Percentiles rank a stretch among this genome's conserved stretches.
Evolutionary conservation across 768 basidiomycete genomes (phyloP).

Genomic region (Cystofilobasidium bisporidii): DNA sequence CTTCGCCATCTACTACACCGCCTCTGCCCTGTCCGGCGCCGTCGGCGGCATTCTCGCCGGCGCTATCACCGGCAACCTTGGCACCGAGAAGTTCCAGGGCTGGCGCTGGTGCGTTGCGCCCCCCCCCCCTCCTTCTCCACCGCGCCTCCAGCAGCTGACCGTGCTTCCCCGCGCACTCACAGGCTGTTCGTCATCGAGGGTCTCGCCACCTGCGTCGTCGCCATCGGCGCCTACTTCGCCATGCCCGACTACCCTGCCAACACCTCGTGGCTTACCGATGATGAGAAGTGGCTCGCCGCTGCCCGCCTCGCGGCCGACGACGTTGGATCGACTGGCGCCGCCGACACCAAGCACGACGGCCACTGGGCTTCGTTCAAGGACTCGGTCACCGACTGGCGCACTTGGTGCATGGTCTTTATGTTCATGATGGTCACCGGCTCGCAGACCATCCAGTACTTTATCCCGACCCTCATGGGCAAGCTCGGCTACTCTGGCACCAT

Average conservation of each 20-base stretch:
- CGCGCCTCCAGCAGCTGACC: background rate
- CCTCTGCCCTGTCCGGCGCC: conserved; percentile 34
- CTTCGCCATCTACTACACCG: conserved; percentile 29
- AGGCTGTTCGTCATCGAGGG: conserved; percentile 40
- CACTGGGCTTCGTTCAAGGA: conserved; percentile 1
- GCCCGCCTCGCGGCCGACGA: conserved; percentile 6
- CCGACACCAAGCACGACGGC: conserved; percentile 10
- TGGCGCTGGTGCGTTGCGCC: conserved; percentile 35
- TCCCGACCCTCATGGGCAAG: conserved; percentile 33
- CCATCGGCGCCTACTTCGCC: conserved; percentile 34
- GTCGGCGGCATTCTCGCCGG: conserved; percentile 40
- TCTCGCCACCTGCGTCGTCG: conserved; percentile 33
- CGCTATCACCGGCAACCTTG: conserved; percentile 28
- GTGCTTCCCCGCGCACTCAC: background rate
- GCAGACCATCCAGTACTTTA: conserved; percentile 10
- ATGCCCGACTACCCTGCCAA: conserved; percentile 38
- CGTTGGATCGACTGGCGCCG: conserved; percentile 5
- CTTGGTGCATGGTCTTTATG: background rate
- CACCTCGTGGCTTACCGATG: conserved; percentile 33
- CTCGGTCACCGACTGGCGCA: background rate
- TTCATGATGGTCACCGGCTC: conserved; percentile 20
- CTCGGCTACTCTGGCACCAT: conserved; percentile 32
- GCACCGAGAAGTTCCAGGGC: conserved; percentile 33
- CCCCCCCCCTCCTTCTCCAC: too few relatives aligned
- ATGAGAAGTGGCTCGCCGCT: conserved; percentile 16